Evolutionary conservation across 225 moss, liverwort and hornwort species (phyloP), one percentile per base, ranked within the genome.

Genomic region (Asterella californica): DNA sequence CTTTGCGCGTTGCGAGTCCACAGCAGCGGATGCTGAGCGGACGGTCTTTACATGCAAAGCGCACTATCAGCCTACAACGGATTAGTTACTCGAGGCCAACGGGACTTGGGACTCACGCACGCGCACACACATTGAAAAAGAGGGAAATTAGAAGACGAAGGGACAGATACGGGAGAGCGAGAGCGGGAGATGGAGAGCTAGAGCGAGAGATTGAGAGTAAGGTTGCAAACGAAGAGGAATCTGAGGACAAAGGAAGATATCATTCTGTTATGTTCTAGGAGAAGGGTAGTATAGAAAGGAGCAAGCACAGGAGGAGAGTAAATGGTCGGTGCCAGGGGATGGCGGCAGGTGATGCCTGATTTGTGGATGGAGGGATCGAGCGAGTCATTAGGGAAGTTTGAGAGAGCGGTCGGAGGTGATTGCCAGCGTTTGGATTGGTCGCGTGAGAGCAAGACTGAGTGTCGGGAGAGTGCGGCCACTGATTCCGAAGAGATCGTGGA

Each of bases 341-440:
- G 77, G 77, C 46, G 77, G 77, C 64, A 62, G 76, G 27, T 29
- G 17, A 47, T 29, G 46, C 77, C 29, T 77, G 63, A 62, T 46
- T 65, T 53, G 64, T 77, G 77, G 77, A 77, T 77, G 77, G 77
- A 77, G 45, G 32, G 63, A 65, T 77, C 46, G 37, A 59, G 59
- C 37, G 36, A 59, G 57, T 46, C 25, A 66, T 67, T 30, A 33
- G 1, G 74, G 46, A 47, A 33, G 19, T 48, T 52, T 52, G 59
- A 57, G 10, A 76, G 38, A 59, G 75, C 55, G 8, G 17, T 36
- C 37, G 75, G 37, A 37, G 25, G 75, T 5, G 57, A 76, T 54
- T 76, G 37, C 32, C 36, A 36, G 55, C 17, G 18, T 38, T 34
- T 55, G 18, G 34, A 22, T 34, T 55, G 53, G 34, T 10, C 9